These are phyloP conservation scores for Dactylonectria estremocensis DNA, from an alignment of 2,329 filamentous ascomycete species.

Conservation along the genomic window DNA sequence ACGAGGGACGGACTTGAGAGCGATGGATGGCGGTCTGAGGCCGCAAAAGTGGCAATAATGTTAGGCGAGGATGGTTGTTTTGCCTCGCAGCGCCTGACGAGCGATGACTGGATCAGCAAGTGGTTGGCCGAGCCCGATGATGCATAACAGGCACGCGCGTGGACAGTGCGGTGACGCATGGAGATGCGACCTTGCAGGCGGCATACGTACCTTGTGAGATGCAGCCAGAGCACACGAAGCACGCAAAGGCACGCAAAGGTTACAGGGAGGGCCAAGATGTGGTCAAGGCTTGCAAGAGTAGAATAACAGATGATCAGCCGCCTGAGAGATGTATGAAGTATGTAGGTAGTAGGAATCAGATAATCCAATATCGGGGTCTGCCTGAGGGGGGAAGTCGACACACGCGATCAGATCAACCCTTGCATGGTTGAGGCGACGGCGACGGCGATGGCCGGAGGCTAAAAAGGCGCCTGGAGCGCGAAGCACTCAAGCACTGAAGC, in stretches of 20 bases:
- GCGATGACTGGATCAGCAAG: constrained; percentile 41
- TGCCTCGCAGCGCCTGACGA: constrained; percentile 35
- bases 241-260: neutral
- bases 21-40: neutral
- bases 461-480: constrained; percentile 9
- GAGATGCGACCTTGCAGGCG: constrained; percentile 22
- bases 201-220: constrained; percentile 22
- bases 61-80: constrained; percentile 35
- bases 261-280: neutral
- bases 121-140: constrained; percentile 42
- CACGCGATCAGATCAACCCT: constrained; percentile 38
- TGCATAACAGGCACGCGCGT: constrained; percentile 41
- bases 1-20: neutral
- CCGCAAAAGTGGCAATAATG: constrained; percentile 21
- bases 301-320: neutral
- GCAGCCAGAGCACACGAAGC: constrained; percentile 5
- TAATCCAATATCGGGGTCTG: constrained; percentile 17
- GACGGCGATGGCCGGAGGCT: constrained; percentile 22
- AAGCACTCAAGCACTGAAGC: neutral
- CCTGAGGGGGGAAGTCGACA: constrained; percentile 31
- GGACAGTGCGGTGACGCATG: constrained; percentile 27
- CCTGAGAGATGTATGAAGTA: neutral
- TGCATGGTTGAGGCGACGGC: constrained; percentile 30
- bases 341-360: neutral
- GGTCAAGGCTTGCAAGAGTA: neutral